phyloP scores from a whole-genome alignment of 495 filamentous ascomycete species.

The Hypoxylon fuscum region DNA sequence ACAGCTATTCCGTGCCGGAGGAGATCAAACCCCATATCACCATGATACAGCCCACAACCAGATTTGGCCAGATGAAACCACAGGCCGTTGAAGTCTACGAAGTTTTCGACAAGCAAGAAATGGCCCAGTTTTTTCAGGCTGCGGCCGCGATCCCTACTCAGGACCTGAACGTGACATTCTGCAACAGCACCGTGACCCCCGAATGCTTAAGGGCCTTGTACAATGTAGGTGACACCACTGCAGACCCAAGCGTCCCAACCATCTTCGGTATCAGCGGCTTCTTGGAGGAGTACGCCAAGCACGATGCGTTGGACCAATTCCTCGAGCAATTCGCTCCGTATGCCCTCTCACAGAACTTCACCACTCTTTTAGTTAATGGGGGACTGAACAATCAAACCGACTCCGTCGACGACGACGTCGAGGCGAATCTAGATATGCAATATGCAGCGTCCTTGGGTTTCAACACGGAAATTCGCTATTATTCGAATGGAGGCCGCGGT shows the following conservation, averaged over 20 bases:
- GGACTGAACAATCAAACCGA: constrained; percentile 58
- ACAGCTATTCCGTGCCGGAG: constrained; percentile 69
- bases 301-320: constrained; percentile 64
- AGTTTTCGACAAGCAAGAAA: constrained; percentile 28
- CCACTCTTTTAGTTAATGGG: constrained; percentile 69
- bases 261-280: constrained; percentile 58
- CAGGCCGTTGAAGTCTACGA: constrained; percentile 17
- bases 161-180: constrained; percentile 47
- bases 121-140: constrained; percentile 1
- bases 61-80: constrained; percentile 55
- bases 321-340: constrained; percentile 59
- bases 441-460: constrained; percentile 67
- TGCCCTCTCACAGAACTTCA: constrained; percentile 64
- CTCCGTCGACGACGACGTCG: constrained; percentile 54
- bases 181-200: constrained; percentile 62
- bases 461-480: constrained; percentile 54
- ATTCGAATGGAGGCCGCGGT: constrained; percentile 54
- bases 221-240: constrained; percentile 61
- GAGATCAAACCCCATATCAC: constrained; percentile 66
- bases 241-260: constrained; percentile 58
- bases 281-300: constrained; percentile 67
- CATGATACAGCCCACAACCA: constrained; percentile 72
- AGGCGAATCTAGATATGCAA: constrained; percentile 83
- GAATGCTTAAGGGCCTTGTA: constrained; percentile 69
- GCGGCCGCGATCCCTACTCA: constrained; percentile 32